A percentile compares a stretch with the other conserved stretches of the same genome.
These are phyloP conservation scores for Xylaria intraflava DNA, from an alignment of 495 filamentous ascomycete species.

Conservation along the genomic window DNA sequence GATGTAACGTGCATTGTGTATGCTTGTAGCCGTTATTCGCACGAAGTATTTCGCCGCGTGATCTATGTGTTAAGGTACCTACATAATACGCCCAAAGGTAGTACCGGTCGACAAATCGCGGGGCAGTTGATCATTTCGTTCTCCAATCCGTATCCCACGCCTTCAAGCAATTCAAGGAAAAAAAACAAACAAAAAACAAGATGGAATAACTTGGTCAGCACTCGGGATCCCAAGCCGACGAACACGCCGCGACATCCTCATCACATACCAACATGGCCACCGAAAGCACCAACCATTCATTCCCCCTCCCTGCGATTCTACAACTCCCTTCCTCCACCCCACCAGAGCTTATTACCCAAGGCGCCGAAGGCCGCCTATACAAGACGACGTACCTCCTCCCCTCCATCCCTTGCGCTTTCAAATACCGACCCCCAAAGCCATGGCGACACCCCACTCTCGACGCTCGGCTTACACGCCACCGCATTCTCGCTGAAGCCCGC, in stretches of 20 bases:
- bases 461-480: conserved; percentile 73
- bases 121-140: too few species aligned
- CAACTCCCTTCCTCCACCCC: conserved; percentile 56
- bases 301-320: conserved; percentile 54
- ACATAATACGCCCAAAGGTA: too few species aligned
- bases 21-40: too few species aligned
- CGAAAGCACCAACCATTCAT: conserved; percentile 17
- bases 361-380: conserved; percentile 94
- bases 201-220: not conserved
- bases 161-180: not conserved
- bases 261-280: conserved; percentile 3
- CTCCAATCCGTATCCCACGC: too few species aligned
- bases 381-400: conserved; percentile 71
- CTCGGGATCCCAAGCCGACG: too few species aligned
- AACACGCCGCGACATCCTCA: too few species aligned
- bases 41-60: too few species aligned
- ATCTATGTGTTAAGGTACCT: too few species aligned
- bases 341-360: conserved; percentile 68
- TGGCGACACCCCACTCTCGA: conserved; percentile 93
- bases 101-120: too few species aligned
- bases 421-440: conserved; percentile 86
- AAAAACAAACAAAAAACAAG: not conserved
- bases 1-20: too few species aligned
- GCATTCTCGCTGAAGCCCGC: conserved; percentile 80
- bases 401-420: conserved; percentile 67